These are phyloP conservation scores for Phylloporus sp. DNA, from an alignment of 768 basidiomycete genomes.

Conservation along the genomic window DNA sequence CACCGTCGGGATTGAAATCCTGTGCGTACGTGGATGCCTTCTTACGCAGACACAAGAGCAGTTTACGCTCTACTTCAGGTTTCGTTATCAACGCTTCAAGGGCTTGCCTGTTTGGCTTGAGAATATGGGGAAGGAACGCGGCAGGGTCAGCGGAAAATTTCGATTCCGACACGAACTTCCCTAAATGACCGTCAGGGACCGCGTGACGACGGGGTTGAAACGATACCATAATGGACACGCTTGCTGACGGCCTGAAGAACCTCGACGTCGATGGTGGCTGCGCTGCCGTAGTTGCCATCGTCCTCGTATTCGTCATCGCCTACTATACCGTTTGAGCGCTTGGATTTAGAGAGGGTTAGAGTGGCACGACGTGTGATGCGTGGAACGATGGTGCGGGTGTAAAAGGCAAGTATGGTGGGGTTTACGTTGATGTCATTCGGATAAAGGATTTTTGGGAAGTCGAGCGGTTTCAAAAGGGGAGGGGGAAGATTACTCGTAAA, in stretches of 20 bases:
- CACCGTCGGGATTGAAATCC: constrained; percentile 72
- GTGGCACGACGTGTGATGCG: constrained; percentile 78
- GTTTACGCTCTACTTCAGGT: constrained; percentile 85
- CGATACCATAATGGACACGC: constrained; percentile 92
- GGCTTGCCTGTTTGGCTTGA: constrained; percentile 65
- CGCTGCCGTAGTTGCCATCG: constrained; percentile 97
- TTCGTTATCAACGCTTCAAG: constrained; percentile 93
- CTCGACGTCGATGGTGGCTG: constrained; percentile 92
- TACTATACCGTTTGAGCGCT: constrained; percentile 60
- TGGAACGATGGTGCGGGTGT: constrained; percentile 82
- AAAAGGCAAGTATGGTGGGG: constrained; percentile 80
- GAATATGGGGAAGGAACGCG: constrained; percentile 90
- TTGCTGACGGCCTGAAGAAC: constrained; percentile 97
- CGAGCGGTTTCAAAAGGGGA: constrained; percentile 70
- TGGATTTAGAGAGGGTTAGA: constrained; percentile 54
- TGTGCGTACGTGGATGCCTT: constrained; percentile 80
- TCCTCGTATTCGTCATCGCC: constrained; percentile 75
- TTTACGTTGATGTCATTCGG: constrained; percentile 85
- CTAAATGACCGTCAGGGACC: constrained; percentile 37
- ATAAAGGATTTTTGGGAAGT: constrained; percentile 72
- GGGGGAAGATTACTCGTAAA: constrained; percentile 80
- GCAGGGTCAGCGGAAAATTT: constrained; percentile 88
- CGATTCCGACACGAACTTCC: constrained; percentile 98
- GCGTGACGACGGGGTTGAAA: constrained; percentile 14
- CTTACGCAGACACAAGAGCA: constrained; percentile 78